A percentile compares a stretch with the other conserved stretches of the same genome.
Evolutionary conservation across 2,329 filamentous ascomycete genomes (phyloP).

Genomic region (Huntiella decipiens): DNA sequence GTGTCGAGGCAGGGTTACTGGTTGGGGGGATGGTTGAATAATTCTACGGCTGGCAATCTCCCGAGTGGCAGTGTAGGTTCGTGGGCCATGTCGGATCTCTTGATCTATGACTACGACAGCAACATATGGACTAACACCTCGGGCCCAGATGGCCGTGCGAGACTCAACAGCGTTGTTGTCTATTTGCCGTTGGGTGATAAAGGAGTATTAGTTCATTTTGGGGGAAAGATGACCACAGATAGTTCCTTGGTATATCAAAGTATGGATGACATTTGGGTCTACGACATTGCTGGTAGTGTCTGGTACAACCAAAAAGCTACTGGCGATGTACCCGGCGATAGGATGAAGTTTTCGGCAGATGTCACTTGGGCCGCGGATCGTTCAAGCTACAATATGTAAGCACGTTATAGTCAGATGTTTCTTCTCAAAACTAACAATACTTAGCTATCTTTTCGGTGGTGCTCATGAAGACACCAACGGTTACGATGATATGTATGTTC

Average conservation of each 20-base stretch:
- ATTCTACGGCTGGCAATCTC: conserved; percentile 33
- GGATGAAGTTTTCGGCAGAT: conserved; percentile 42
- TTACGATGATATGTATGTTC: conserved; percentile 43
- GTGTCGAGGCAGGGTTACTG: conserved; percentile 38
- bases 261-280: conserved; percentile 35
- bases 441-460: conserved; percentile 43
- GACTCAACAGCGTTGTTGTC: conserved; percentile 41
- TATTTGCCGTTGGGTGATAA: conserved; percentile 40
- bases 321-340: conserved; percentile 30
- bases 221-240: conserved; percentile 26
- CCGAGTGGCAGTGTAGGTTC: conserved; percentile 16
- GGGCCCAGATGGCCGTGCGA: conserved; percentile 26
- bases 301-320: conserved; percentile 41
- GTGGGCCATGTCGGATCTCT: conserved; percentile 30
- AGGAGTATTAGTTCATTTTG: conserved; percentile 43
- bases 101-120: conserved; percentile 36
- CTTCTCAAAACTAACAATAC: background rate
- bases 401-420: background rate
- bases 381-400: conserved; percentile 46
- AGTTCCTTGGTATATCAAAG: conserved; percentile 20
- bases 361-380: conserved; percentile 38
- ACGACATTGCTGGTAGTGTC: conserved; percentile 37
- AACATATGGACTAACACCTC: conserved; percentile 33
- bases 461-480: conserved; percentile 25
- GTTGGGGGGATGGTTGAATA: conserved; percentile 43